Base-by-base conservation (phyloP, 116 monocot genomes). In the Thalassia testudinum region DNA sequence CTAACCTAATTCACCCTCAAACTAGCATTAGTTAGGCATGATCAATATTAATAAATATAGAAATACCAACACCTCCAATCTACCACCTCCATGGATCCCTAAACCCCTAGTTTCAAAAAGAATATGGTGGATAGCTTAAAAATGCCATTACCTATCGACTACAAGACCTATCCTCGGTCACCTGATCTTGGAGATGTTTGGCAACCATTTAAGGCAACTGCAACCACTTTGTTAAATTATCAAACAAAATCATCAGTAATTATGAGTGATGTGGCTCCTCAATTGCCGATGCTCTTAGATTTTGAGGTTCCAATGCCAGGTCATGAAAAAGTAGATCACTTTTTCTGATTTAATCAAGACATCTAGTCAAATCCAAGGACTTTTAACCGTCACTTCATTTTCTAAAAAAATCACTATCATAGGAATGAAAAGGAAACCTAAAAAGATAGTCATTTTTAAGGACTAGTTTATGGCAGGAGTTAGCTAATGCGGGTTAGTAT, bases 231-330 rank as follows among this genome's bases (percentile, higher is more conserved):
- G 73, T 65, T 66, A 54, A 75, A 58, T 63, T 62, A 76, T 62
- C 84, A 78, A 19, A 76, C 75, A 45, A 95, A 85, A 57, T 74
- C 88, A 67, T 56, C 34, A 26, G 64, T 85, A 34, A 67, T 72
- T 49, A 61, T 95, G 34, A 73, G 63, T 62, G 95, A 87, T 52
- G 76, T 95, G 50, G 84, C 95, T 45, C 95, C 95, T 49, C 66
- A 68, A 10, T 51, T 95, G 56, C 66, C 72, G 60, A 43, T 54
- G 53, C 68, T 95, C 54, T 72, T 74, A 43, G 71, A 81, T 59
- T 88, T 85, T 59, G 72, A 88, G 50, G 85, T 84, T 53, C 95
- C 95, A 64, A 88, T 95, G 81, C 95, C 95, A 72, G 95, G 95
- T 27, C 77, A 80, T 62, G 92, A 92, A 67, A n/a, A 92, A 80